Conservation (phyloP, 495 filamentous ascomycete species). For the Xylaria acuta region DNA sequence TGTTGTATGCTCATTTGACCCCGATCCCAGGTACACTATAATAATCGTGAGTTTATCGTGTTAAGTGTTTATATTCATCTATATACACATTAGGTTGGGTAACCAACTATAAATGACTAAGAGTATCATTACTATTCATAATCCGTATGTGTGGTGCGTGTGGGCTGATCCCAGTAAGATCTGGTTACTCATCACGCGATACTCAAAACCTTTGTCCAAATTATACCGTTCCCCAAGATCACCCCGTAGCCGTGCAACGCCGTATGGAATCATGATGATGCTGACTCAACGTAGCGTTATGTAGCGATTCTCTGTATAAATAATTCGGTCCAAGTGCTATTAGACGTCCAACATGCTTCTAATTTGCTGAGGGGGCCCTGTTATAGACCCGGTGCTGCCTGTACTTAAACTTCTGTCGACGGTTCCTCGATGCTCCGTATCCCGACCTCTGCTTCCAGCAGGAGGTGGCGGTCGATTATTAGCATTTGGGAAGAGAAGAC, state of each 20-base stretch:
- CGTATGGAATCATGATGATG: conserved; percentile 20
- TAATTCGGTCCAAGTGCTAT: conserved; percentile 15
- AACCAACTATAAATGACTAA: background rate
- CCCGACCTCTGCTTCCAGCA: conserved; percentile 37
- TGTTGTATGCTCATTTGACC: background rate
- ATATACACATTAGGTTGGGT: background rate
- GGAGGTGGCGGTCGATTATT: conserved; percentile 42
- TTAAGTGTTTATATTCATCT: conserved; percentile 10
- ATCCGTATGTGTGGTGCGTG: background rate
- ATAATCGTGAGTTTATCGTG: background rate
- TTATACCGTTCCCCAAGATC: background rate
- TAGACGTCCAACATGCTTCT: conserved; percentile 66
- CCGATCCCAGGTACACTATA: background rate
- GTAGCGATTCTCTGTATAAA: background rate
- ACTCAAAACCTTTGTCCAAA: background rate
- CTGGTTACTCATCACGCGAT: background rate
- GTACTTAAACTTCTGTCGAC: conserved; percentile 44
- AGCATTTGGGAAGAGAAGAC: conserved; percentile 46
- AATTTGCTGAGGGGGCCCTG: conserved; percentile 53
- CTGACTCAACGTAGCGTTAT: background rate
- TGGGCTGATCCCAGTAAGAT: background rate
- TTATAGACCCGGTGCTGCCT: conserved; percentile 41
- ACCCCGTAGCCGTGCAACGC: conserved; percentile 14
- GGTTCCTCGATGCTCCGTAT: conserved; percentile 23
- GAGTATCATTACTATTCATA: conserved; percentile 10